phyloP scores from a whole-genome alignment of 106 monocot species.

The Phalaenopsis aphrodite region DNA sequence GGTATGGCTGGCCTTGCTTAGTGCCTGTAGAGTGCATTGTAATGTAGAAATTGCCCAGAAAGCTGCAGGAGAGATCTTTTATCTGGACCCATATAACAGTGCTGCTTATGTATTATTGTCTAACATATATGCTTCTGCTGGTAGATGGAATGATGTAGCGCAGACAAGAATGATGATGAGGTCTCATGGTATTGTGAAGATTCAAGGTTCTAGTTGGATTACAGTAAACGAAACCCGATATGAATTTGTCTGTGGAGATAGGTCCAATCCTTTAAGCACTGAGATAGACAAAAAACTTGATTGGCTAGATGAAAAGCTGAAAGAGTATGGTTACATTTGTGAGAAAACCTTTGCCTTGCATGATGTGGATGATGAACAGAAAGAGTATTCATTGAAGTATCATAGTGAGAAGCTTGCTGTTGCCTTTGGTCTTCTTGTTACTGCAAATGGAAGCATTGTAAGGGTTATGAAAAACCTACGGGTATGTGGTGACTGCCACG shows the following conservation, averaged over 20 bases:
- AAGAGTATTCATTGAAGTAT: slow-evolving; percentile 35
- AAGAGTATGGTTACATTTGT: slow-evolving; percentile 31
- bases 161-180: slow-evolving; percentile 50
- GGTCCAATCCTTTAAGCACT: slow-evolving; percentile 33
- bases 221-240: slow-evolving; percentile 29
- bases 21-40: slow-evolving; percentile 47
- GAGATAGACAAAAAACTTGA: slow-evolving; percentile 40
- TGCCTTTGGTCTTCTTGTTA: slow-evolving; percentile 49
- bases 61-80: slow-evolving; percentile 38
- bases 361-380: slow-evolving; percentile 78
- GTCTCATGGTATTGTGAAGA: slow-evolving; percentile 34
- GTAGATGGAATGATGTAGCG: slow-evolving; percentile 55
- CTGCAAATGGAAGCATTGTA: slow-evolving; percentile 44
- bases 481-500: slow-evolving; percentile 66
- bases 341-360: slow-evolving; percentile 51
- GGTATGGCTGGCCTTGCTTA: slow-evolving; percentile 61
- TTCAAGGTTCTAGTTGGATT: slow-evolving; percentile 63
- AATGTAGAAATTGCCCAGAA: slow-evolving; percentile 40
- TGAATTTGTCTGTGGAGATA: slow-evolving; percentile 48
- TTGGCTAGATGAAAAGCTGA: slow-evolving; percentile 41
- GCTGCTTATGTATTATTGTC: slow-evolving; percentile 60
- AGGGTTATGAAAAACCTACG: slow-evolving; percentile 67
- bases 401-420: slow-evolving; percentile 73
- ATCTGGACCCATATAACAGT: slow-evolving; percentile 45
- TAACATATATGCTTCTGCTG: slow-evolving; percentile 60